Percentiles rank a stretch among this genome's conserved stretches.
Conservation (phyloP, 2,329 filamentous ascomycete genomes). For the Lasiodiplodia hormozganensis region DNA sequence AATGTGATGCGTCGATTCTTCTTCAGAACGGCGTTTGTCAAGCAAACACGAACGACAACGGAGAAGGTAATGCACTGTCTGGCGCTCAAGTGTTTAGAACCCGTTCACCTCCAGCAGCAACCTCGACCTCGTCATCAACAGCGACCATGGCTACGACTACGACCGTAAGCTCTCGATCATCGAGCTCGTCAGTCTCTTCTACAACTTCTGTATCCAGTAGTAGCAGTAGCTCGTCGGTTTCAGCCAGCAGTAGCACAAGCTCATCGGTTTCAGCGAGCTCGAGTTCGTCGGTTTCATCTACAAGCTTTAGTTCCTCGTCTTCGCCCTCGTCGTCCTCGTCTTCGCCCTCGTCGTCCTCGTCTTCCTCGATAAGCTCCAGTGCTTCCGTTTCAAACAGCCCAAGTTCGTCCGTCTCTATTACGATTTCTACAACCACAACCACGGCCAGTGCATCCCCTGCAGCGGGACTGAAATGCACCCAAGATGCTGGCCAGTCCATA, state of each 20-base stretch:
- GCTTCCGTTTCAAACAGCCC: too few relatives aligned
- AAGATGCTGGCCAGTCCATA: not conserved
- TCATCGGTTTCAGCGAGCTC: too few relatives aligned
- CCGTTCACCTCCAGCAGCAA: not conserved
- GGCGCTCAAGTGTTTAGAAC: not conserved
- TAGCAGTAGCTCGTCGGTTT: too few relatives aligned
- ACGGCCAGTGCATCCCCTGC: not conserved
- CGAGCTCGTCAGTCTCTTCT: too few relatives aligned
- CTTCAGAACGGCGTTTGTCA: not conserved
- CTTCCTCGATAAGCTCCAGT: too few relatives aligned
- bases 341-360: too few relatives aligned
- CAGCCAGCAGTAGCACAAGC: too few relatives aligned
- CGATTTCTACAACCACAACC: not conserved
- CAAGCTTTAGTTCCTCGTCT: too few relatives aligned
- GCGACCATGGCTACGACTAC: not conserved
- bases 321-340: too few relatives aligned
- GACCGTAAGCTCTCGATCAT: not conserved
- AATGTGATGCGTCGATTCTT: not conserved
- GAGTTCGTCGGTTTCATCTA: too few relatives aligned
- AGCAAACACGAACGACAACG: not conserved
- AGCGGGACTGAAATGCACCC: not conserved
- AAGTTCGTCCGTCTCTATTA: too few relatives aligned
- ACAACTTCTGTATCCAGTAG: not conserved
- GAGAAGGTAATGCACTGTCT: not conserved
- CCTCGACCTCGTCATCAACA: not conserved